These are phyloP conservation scores for Amanita rimosa DNA, from an alignment of 768 basidiomycete genomes.

Conservation along the genomic window DNA sequence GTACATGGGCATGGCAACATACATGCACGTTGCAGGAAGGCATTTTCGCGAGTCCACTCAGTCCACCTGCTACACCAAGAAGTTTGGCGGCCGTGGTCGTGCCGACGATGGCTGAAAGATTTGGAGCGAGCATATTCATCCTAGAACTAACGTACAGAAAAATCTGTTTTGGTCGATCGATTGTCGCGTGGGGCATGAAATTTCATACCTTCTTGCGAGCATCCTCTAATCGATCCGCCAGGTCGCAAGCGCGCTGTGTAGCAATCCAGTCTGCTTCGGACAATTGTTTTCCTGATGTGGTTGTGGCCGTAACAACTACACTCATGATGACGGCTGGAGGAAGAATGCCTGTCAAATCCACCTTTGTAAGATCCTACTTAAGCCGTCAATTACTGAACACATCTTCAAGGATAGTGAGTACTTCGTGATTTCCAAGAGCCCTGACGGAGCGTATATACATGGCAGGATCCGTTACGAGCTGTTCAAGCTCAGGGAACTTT, in stretches of 20 bases:
- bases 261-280: constrained; percentile 64
- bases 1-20: constrained; percentile 15
- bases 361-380: constrained; percentile 74
- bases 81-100: constrained; percentile 98
- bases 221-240: constrained; percentile 82
- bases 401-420: constrained; percentile 16
- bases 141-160: constrained; percentile 99
- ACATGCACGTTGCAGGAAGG: constrained; percentile 94
- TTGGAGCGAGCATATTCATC: constrained; percentile 97
- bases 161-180: constrained; percentile 41
- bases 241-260: constrained; percentile 77
- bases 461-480: constrained; percentile 82
- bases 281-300: constrained; percentile 70
- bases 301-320: constrained; percentile 91
- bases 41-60: constrained; percentile 85
- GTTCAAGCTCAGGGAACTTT: constrained; percentile 95
- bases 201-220: constrained; percentile 70
- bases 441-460: constrained; percentile 92
- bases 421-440: constrained; percentile 76
- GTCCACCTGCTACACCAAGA: constrained; percentile 92
- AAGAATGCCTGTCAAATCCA: constrained; percentile 66
- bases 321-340: constrained; percentile 91
- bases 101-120: constrained; percentile 96
- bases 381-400: constrained; percentile 4
- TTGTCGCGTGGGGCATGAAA: neutral